These are phyloP conservation scores for Umbilicus rupestris DNA, from an alignment of 164 flowering plant genomes.

Conservation along the genomic window DNA sequence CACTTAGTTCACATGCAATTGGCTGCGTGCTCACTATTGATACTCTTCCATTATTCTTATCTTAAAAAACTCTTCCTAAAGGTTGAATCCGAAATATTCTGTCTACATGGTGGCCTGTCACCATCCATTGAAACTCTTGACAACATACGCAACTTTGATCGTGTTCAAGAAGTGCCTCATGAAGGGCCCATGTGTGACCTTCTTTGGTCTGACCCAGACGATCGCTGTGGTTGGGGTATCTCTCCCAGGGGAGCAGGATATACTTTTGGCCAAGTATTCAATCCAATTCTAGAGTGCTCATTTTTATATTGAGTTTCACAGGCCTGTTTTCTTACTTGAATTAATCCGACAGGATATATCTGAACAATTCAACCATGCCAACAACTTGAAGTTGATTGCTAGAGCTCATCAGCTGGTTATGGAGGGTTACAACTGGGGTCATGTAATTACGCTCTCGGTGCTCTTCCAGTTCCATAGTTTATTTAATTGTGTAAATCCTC, in stretches of 20 bases:
- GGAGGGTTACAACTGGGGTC: conserved; percentile 35
- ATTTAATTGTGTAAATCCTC: not conserved
- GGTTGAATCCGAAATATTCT: conserved; percentile 97
- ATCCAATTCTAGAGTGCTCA: not conserved
- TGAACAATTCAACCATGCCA: conserved; percentile 91
- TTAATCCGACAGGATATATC: conserved; percentile 66
- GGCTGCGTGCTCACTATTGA: not conserved
- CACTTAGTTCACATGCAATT: not conserved
- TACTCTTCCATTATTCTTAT: not conserved
- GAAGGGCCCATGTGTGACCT: conserved; percentile 98
- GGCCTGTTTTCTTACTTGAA: not conserved
- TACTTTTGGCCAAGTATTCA: conserved; percentile 74
- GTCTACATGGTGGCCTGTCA: conserved; percentile 93
- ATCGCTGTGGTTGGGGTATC: conserved; percentile 98
- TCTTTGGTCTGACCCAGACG: conserved; percentile 97
- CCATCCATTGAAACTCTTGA: conserved; percentile 94
- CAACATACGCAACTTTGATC: conserved; percentile 81
- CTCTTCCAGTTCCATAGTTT: not conserved
- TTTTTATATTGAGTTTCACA: not conserved
- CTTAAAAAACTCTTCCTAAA: conserved; percentile 12
- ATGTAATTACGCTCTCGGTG: not conserved
- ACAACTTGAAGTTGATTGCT: conserved; percentile 84
- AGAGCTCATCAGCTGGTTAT: conserved; percentile 97
- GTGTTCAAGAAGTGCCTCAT: conserved; percentile 97
- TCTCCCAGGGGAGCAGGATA: conserved; percentile 98